A percentile compares a stretch with the other conserved stretches of the same genome.
Conservation (phyloP, 2,329 filamentous ascomycete species). For the Fusarium coffeatum region DNA sequence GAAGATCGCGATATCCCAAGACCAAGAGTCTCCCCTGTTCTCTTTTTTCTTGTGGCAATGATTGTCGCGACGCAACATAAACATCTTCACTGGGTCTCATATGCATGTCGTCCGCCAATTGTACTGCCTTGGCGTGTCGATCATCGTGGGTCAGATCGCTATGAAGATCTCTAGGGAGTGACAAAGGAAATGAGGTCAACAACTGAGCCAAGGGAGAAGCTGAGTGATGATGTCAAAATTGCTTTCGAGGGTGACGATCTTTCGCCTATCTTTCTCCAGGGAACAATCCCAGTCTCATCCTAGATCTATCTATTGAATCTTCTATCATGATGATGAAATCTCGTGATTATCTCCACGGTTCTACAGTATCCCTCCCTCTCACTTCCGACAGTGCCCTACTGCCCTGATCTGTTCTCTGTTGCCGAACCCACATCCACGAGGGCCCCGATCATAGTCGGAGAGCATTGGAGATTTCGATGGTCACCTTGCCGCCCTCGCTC, state of each 20-base stretch:
- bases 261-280: slow-evolving; percentile 28
- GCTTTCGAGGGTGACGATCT: slow-evolving; percentile 17
- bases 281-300: slow-evolving; percentile 7
- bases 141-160: slow-evolving; percentile 23
- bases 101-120: slow-evolving; percentile 21
- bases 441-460: slow-evolving; percentile 52
- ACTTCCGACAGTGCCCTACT: slow-evolving; percentile 6
- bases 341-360: slow-evolving; percentile 15
- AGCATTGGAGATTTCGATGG: slow-evolving; percentile 75
- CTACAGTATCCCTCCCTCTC: neutral
- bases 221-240: slow-evolving; percentile 33
- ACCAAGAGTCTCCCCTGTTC: slow-evolving; percentile 26
- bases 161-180: slow-evolving; percentile 28
- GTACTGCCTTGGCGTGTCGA: slow-evolving; percentile 20
- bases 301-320: slow-evolving; percentile 28
- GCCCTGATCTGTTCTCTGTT: slow-evolving; percentile 16
- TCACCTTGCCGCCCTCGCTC: slow-evolving; percentile 67
- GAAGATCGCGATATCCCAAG: slow-evolving; percentile 5
- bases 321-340: slow-evolving; percentile 37
- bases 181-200: slow-evolving; percentile 30
- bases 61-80: slow-evolving; percentile 11
- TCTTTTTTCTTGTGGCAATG: slow-evolving; percentile 8
- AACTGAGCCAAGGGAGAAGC: slow-evolving; percentile 21
- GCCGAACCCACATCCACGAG: slow-evolving; percentile 14
- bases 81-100: slow-evolving; percentile 38